Percentiles rank a stretch among this genome's conserved stretches.
Conservation (phyloP, 2,329 filamentous ascomycete species). For the Didymella pomorum region DNA sequence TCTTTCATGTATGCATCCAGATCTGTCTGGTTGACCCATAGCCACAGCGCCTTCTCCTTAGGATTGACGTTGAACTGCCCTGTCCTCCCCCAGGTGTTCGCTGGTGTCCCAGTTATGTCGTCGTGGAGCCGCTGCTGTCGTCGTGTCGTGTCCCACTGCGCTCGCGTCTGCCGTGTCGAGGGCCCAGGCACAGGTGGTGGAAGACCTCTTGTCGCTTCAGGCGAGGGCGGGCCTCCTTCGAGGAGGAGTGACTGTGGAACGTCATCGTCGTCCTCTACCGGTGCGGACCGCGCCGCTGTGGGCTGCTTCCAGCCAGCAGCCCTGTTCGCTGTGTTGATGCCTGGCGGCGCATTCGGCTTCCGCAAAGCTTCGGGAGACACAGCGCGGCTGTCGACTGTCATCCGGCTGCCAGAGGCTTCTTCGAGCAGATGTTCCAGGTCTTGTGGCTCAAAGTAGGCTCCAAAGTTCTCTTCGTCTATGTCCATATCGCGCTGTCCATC, state of each 20-base stretch:
- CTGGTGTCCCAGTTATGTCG: conserved; percentile 26
- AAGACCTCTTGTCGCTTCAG: conserved; percentile 36
- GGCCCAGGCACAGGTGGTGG: conserved; percentile 55
- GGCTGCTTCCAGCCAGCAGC: conserved; percentile 51
- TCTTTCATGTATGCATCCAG: conserved; percentile 86
- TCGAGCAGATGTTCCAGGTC: conserved; percentile 65
- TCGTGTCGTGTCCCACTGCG: conserved; percentile 61
- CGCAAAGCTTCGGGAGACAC: conserved; percentile 47
- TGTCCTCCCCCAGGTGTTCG: conserved; percentile 33
- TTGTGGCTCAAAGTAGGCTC: conserved; percentile 62
- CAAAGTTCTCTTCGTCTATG: conserved; percentile 60
- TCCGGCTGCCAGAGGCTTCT: conserved; percentile 59
- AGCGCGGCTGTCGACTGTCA: conserved; percentile 54
- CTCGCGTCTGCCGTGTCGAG: conserved; percentile 53
- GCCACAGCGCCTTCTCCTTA: conserved; percentile 84
- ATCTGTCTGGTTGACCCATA: conserved; percentile 91
- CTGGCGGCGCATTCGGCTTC: conserved; percentile 32
- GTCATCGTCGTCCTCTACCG: conserved; percentile 59
- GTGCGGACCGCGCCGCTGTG: conserved; percentile 26
- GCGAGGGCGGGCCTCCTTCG: conserved; percentile 56
- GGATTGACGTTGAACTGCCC: conserved; percentile 57
- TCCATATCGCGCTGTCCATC: conserved; percentile 58
- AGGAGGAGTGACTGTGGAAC: conserved; percentile 70
- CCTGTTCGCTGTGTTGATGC: conserved; percentile 42
- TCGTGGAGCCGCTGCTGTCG: conserved; percentile 56